These are phyloP conservation scores for Alternaria conjuncta DNA, from an alignment of 2,329 filamentous ascomycete species.

Conservation along the genomic window DNA sequence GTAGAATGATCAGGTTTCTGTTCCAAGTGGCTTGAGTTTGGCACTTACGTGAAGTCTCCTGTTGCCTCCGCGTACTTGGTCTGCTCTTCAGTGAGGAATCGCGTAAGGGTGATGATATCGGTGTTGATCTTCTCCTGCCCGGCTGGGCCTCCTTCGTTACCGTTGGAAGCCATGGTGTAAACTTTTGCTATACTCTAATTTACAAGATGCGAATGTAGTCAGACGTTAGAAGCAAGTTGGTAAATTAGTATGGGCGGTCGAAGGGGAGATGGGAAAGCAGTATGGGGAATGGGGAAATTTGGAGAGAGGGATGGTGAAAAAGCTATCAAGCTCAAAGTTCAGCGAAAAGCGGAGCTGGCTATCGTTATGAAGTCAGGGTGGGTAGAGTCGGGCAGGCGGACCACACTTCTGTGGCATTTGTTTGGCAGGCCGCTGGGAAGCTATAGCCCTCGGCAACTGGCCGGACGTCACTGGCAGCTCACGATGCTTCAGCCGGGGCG, in stretches of 20 bases:
- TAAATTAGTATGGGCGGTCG: not conserved
- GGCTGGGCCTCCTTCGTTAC: constrained; percentile 58
- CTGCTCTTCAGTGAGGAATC: constrained; percentile 96
- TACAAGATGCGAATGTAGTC: not conserved
- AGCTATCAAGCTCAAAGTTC: constrained; percentile 10
- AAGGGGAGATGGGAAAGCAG: constrained; percentile 4
- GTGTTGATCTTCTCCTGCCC: constrained; percentile 86
- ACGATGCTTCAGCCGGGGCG: constrained; percentile 24
- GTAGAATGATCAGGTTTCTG: not conserved
- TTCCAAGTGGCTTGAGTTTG: not conserved
- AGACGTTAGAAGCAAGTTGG: no score
- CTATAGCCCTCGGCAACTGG: constrained; percentile 40
- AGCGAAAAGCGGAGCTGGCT: constrained; percentile 23
- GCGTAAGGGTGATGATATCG: constrained; percentile 92
- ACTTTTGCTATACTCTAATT: not conserved
- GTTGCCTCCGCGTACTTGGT: constrained; percentile 91
- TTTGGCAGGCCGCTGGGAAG: constrained; percentile 29
- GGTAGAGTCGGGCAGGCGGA: constrained; percentile 49
- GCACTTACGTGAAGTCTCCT: constrained; percentile 92
- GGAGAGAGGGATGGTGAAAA: constrained; percentile 9
- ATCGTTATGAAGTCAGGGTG: constrained; percentile 42
- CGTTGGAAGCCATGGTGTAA: constrained; percentile 49
- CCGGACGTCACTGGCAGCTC: constrained; percentile 34
- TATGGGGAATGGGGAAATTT: constrained; percentile 10
- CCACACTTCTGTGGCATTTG: constrained; percentile 39